phyloP scores from a whole-genome alignment of 495 filamentous ascomycete genomes.

The Penicillium tannophilum region DNA sequence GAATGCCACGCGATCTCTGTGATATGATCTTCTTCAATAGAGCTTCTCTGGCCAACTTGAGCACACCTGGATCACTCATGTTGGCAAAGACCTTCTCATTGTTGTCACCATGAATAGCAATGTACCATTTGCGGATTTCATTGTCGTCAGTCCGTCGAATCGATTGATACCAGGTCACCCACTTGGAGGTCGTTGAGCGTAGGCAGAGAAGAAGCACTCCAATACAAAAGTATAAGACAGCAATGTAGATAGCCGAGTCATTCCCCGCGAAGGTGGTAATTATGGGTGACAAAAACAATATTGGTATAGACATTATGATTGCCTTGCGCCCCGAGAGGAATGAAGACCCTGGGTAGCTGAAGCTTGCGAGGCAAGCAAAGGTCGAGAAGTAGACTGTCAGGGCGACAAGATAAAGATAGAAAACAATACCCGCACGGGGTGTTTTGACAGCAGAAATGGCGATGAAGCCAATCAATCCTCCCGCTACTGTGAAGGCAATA shows the following conservation, averaged over 20 bases:
- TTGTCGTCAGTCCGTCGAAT: constrained; percentile 48
- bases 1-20: constrained; percentile 47
- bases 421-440: constrained; percentile 47
- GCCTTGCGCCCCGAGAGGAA: constrained; percentile 55
- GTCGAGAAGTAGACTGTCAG: constrained; percentile 54
- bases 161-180: constrained; percentile 53
- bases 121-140: constrained; percentile 54
- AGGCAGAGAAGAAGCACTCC: constrained; percentile 46
- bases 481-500: constrained; percentile 53
- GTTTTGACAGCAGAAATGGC: constrained; percentile 42
- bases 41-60: constrained; percentile 50
- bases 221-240: constrained; percentile 49
- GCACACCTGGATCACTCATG: constrained; percentile 45
- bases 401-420: constrained; percentile 51
- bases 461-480: constrained; percentile 53
- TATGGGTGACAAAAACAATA: constrained; percentile 50
- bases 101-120: constrained; percentile 34
- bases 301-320: constrained; percentile 47
- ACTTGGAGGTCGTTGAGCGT: constrained; percentile 48
- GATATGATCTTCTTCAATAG: constrained; percentile 46
- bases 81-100: constrained; percentile 40
- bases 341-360: constrained; percentile 55
- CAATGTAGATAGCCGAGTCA: constrained; percentile 51
- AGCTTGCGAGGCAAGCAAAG: constrained; percentile 56
- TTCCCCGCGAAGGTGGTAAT: constrained; percentile 49